Evolutionary conservation across 106 monocot species (phyloP).

Genomic region (Cymbidium sinense): DNA sequence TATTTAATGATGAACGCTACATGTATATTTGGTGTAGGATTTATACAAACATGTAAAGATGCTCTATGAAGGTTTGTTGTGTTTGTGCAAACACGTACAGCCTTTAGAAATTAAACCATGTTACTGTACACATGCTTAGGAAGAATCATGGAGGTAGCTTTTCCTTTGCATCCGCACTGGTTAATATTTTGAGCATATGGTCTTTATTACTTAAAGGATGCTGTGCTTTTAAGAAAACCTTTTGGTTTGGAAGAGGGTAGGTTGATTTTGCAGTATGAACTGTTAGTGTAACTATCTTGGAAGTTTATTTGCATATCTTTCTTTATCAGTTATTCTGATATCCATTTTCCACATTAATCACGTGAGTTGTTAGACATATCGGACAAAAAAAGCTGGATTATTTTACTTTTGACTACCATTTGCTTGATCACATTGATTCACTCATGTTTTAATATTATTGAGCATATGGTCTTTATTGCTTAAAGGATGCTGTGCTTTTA

Average conservation of each 20-base stretch:
- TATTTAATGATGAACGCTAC: too few relatives aligned
- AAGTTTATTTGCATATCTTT: too few relatives aligned
- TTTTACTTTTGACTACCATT: neutral
- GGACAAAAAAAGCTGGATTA: neutral
- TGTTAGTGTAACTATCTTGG: too few relatives aligned
- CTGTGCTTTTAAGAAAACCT: neutral
- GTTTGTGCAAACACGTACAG: too few relatives aligned
- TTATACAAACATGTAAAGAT: too few relatives aligned
- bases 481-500: neutral
- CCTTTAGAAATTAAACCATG: too few relatives aligned
- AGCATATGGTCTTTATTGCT: too few relatives aligned
- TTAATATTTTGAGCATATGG: neutral
- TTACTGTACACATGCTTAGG: neutral
- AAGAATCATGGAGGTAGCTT: neutral
- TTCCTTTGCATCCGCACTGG: neutral
- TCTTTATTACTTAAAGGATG: too few relatives aligned
- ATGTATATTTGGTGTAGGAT: too few relatives aligned
- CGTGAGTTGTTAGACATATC: neutral
- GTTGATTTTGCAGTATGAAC: neutral
- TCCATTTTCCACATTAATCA: neutral
- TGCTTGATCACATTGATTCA: neutral
- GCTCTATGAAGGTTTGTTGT: too few relatives aligned
- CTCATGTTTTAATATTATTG: neutral
- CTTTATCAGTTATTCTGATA: too few relatives aligned
- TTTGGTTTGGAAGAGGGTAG: neutral